Evolutionary conservation across 805 yeast species (phyloP).

Genomic region (Myxozyma nipponensis): DNA sequence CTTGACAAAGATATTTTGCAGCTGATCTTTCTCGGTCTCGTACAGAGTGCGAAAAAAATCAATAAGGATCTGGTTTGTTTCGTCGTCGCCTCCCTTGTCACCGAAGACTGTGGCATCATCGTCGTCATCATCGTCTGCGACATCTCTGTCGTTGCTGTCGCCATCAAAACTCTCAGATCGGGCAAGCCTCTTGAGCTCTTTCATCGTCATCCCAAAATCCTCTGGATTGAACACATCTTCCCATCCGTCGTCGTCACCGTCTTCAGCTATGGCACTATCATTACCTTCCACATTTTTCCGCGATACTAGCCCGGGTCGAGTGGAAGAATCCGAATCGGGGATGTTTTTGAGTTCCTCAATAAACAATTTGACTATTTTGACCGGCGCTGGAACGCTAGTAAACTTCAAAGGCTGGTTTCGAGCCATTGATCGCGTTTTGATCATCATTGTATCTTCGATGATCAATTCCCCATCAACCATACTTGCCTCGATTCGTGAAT

Average conservation of each 20-base stretch:
- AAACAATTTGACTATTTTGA: constrained; percentile 69
- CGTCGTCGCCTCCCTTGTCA: neutral
- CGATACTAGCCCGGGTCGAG: constrained; percentile 34
- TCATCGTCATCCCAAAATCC: constrained; percentile 29
- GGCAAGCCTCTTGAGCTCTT: constrained; percentile 19
- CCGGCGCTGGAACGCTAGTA: constrained; percentile 62
- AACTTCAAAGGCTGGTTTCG: constrained; percentile 54
- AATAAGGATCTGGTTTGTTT: constrained; percentile 2
- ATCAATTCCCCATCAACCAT: constrained; percentile 73
- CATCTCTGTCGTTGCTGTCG: constrained; percentile 19
- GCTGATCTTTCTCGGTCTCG: constrained; percentile 7
- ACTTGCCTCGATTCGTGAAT: constrained; percentile 48
- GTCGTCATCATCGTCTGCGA: constrained; percentile 49
- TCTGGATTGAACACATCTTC: constrained; percentile 34
- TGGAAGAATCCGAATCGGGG: constrained; percentile 45
- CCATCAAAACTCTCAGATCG: constrained; percentile 15
- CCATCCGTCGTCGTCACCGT: constrained; percentile 42
- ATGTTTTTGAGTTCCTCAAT: constrained; percentile 67
- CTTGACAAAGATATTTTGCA: constrained; percentile 3
- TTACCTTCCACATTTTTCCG: constrained; percentile 14
- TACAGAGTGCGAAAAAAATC: constrained; percentile 4
- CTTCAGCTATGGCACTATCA: constrained; percentile 28
- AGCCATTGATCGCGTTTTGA: constrained; percentile 83
- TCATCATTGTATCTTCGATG: constrained; percentile 58
- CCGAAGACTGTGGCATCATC: constrained; percentile 63